phyloP scores from a whole-genome alignment of 2,329 filamentous ascomycete genomes.

The Bipolaris gigantea region DNA sequence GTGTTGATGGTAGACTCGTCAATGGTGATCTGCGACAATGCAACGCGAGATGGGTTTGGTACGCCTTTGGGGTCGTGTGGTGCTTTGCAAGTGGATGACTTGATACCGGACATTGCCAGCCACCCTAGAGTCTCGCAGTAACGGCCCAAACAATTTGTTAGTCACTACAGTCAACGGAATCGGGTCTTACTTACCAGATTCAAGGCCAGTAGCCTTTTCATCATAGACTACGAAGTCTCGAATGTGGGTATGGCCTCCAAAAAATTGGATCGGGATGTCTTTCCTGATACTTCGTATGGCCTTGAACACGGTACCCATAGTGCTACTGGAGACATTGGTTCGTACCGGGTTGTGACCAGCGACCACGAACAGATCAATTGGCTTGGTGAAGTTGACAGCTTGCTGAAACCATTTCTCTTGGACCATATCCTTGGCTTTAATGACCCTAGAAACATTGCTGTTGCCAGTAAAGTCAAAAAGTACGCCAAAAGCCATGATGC shows the following conservation, averaged over 20 bases:
- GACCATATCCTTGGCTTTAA: constrained; percentile 55
- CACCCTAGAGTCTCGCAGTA: constrained; percentile 72
- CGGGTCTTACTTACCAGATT: constrained; percentile 50
- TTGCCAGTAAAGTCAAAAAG: constrained; percentile 58
- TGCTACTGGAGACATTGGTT: constrained; percentile 49
- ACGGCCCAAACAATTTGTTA: constrained; percentile 43
- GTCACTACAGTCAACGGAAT: neutral
- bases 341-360: constrained; percentile 66
- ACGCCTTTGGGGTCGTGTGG: constrained; percentile 47
- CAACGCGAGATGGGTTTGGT: constrained; percentile 48
- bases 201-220: constrained; percentile 61
- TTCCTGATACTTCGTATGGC: constrained; percentile 62
- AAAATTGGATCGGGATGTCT: constrained; percentile 63
- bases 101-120: constrained; percentile 65
- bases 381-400: constrained; percentile 56
- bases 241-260: constrained; percentile 67
- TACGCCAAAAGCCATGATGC: constrained; percentile 58
- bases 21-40: constrained; percentile 5
- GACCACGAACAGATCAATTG: constrained; percentile 66
- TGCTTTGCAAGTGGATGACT: constrained; percentile 49
- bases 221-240: constrained; percentile 68
- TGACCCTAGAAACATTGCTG: constrained; percentile 63
- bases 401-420: constrained; percentile 63
- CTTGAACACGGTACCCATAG: constrained; percentile 56
- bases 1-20: constrained; percentile 35